Conservation (phyloP, 2,329 filamentous ascomycete species). For the Beauveria pseudobassiana region DNA sequence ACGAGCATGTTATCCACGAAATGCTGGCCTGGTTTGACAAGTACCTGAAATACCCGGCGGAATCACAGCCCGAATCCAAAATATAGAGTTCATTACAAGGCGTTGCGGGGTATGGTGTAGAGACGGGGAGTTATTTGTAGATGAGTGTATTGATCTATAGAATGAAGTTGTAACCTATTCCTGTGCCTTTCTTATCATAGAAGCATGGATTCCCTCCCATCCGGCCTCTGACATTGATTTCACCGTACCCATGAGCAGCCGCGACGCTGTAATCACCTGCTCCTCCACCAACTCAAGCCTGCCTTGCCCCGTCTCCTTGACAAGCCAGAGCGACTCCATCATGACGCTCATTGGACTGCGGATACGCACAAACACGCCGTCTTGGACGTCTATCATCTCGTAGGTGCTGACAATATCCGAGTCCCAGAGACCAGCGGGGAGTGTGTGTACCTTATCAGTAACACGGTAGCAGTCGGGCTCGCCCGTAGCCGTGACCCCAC, state of each 20-base stretch:
- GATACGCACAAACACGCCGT: slow-evolving; percentile 45
- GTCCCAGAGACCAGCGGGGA: slow-evolving; percentile 49
- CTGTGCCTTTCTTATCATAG: slow-evolving; percentile 34
- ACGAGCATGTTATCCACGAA: slow-evolving; percentile 3
- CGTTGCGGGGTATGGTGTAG: neutral
- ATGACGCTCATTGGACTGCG: slow-evolving; percentile 41
- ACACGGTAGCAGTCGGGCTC: slow-evolving; percentile 37
- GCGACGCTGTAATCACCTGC: slow-evolving; percentile 42
- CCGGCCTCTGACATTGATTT: slow-evolving; percentile 43
- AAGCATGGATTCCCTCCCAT: slow-evolving; percentile 43
- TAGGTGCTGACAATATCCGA: slow-evolving; percentile 45
- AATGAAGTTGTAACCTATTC: slow-evolving; percentile 15
- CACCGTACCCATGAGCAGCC: slow-evolving; percentile 40
- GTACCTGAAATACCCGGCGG: neutral
- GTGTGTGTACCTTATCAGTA: slow-evolving; percentile 41
- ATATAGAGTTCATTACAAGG: neutral
- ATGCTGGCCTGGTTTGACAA: slow-evolving; percentile 8
- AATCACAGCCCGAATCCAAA: neutral
- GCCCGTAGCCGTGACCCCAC: slow-evolving; percentile 18
- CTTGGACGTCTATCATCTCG: slow-evolving; percentile 43
- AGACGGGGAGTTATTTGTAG: neutral
- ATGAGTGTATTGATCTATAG: neutral
- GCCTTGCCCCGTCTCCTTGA: slow-evolving; percentile 24
- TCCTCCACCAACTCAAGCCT: slow-evolving; percentile 40
- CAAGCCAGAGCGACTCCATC: slow-evolving; percentile 47